Base-by-base conservation (phyloP, 2,329 filamentous ascomycete genomes). In the Colletotrichum echinochloae region DNA sequence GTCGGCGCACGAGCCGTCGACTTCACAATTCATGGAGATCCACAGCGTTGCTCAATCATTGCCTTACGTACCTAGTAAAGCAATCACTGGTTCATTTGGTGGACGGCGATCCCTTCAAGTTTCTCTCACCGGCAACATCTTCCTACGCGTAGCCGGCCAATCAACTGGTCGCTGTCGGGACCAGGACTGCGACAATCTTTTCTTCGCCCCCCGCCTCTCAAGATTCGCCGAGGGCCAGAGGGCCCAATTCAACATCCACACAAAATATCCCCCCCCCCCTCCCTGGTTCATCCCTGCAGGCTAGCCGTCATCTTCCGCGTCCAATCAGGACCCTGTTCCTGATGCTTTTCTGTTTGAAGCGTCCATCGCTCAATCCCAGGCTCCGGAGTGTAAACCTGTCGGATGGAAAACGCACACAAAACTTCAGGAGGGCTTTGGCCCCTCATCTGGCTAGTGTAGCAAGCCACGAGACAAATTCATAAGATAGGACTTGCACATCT, bases 251-350 rank as follows among this genome's bases (percentile, higher is more conserved):
- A 60, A 59, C 39, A 23, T 54, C 26, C 54, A 39, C 28, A 49
- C 33, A 30, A 51, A 51, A 12, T 30, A 28, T 39, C 20, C n/a
- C 23, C 26, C 59, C 72, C 74, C 73, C 75, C 23, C 26, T 52
- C 72, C 74, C 73, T 74, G 49, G 60, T 30, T 41, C 52, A 77
- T 76, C 71, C 73, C 72, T 72, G 75, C 78, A 77, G 77, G 73
- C 78, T 76, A 75, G 72, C 71, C 74, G 74, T 60, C 61, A 70
- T 70, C 57, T 78, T 80, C 79, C 78, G 80, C 78, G 77, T 55
- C 83, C 82, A 84, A 84, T 83, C 71, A 77, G n/a, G 74, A 39
- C 23, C 41, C 73, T 77, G 81, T 82, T 72, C 80, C 80, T 83
- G 80, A 73, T 76, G 77, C 81, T 81, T 80, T 75, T 62, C 80